Percentiles rank a stretch among this genome's conserved stretches.
phyloP scores from a whole-genome alignment of 2,329 filamentous ascomycete species.

The Drechslerella dactyloides region DNA sequence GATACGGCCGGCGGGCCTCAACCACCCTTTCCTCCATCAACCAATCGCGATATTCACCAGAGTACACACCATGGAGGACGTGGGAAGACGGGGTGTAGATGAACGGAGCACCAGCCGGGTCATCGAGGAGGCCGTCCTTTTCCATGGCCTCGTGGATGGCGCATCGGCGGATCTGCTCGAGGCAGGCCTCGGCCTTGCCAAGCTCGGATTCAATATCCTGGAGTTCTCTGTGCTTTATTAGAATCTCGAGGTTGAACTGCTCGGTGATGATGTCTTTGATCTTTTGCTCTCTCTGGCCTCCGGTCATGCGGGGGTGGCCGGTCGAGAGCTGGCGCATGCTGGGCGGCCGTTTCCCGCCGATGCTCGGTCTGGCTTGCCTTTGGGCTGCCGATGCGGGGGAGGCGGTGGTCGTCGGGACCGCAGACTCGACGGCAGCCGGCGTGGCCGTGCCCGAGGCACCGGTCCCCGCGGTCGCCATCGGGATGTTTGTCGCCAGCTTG shows the following conservation, averaged over 20 bases:
- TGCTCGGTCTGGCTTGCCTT: constrained; percentile 21
- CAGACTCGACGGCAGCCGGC: constrained; percentile 6
- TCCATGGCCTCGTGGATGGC: constrained; percentile 71
- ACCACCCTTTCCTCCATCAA: constrained; percentile 61
- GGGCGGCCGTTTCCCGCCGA: constrained; percentile 47
- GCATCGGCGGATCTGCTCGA: constrained; percentile 92
- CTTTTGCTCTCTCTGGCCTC: constrained; percentile 58
- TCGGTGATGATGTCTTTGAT: constrained; percentile 78
- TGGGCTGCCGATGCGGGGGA: background rate
- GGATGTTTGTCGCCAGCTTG: constrained; percentile 17
- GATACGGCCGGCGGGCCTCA: constrained; percentile 7
- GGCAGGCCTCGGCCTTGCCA: constrained; percentile 88
- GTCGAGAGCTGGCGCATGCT: constrained; percentile 36
- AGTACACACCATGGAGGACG: constrained; percentile 88
- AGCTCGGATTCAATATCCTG: constrained; percentile 94
- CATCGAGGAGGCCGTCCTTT: constrained; percentile 69
- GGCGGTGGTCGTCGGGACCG: background rate
- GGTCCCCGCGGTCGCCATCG: constrained; percentile 1
- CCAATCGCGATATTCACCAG: constrained; percentile 94
- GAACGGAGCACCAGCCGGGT: constrained; percentile 28
- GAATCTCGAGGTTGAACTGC: constrained; percentile 87
- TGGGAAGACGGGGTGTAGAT: constrained; percentile 78
- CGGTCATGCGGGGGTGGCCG: constrained; percentile 28
- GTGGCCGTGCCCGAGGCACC: background rate
- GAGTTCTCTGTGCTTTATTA: constrained; percentile 92